Conservation (phyloP, 1,284 basidiomycete species). For the Clitocybe nebularis region DNA sequence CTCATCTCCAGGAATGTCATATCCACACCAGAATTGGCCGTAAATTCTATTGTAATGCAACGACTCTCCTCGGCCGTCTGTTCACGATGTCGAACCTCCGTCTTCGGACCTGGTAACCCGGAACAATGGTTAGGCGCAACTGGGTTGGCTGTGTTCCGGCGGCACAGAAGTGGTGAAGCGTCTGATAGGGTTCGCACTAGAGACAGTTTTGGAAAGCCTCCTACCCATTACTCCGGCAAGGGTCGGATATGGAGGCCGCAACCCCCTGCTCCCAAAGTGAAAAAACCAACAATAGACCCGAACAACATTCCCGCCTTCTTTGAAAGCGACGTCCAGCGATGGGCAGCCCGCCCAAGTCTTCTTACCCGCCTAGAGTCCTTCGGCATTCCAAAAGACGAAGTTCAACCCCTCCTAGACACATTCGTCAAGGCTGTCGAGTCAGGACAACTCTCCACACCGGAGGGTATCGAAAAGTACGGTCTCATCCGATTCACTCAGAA, state of each 20-base stretch:
- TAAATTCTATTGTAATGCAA: slow-evolving; percentile 9
- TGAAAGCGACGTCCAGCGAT: slow-evolving; percentile 23
- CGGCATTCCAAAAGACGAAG: slow-evolving; percentile 36
- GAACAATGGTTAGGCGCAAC: slow-evolving; percentile 11
- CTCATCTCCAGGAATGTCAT: not conserved
- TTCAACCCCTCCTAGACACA: slow-evolving; percentile 29
- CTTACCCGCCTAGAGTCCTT: slow-evolving; percentile 34
- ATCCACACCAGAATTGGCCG: not conserved
- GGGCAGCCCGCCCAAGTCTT: slow-evolving; percentile 23
- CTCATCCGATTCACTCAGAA: slow-evolving; percentile 30
- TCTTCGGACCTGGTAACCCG: slow-evolving; percentile 6
- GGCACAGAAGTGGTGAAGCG: slow-evolving; percentile 6
- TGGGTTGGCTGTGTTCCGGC: slow-evolving; percentile 11
- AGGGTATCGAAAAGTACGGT: slow-evolving; percentile 30
- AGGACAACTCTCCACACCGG: slow-evolving; percentile 29
- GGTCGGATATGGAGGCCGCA: not conserved
- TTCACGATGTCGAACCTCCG: slow-evolving; percentile 13
- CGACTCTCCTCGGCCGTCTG: slow-evolving; percentile 12
- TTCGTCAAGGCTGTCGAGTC: slow-evolving; percentile 32
- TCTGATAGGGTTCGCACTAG: not conserved
- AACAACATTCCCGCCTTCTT: slow-evolving; percentile 24
- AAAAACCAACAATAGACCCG: slow-evolving; percentile 9
- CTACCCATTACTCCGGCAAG: not conserved
- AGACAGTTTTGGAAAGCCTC: not conserved
- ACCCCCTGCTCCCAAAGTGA: not conserved